Evolutionary conservation across 768 basidiomycete species (phyloP), one percentile per base, ranked within the genome.

Genomic region (Termitomyces sp.): DNA sequence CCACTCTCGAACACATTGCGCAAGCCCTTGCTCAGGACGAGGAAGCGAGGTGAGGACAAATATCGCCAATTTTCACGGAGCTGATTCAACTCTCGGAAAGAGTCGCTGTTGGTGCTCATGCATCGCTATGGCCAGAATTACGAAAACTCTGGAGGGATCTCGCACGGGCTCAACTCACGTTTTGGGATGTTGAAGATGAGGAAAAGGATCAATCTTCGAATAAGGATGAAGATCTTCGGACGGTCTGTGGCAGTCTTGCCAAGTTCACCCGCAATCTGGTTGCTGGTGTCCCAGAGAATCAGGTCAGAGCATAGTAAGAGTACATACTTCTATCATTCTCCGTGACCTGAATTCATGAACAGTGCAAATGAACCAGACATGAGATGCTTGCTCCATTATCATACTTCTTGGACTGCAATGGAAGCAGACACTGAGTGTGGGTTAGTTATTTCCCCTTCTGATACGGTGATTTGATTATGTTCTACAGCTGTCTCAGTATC

Each of bases 251-350:
- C n/a, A 77, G 75, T 64, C 66, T 93, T 22, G 88, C 86, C 8
- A 88, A 84, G 66, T 87, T 95, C 67, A 93, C 91, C 15, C 81
- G 95, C 59, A 95, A 97, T 68, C 72, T 95, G 11, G 85, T 91
- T 36, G 92, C 92, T 11, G 90, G 86, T 6, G 80, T 86, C 16
- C 78, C 83, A 8, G 68, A 69, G n/a, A 92, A 93, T 72, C 95
- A 97, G 68, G 66, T 70, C 42, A 75, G 73, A 58, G 87, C 89
- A 27, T 88, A 84, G 94, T 95, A 65, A 77, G 92, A 20, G 33
- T 27, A 44, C 53, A 31, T 11, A 16, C 45, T 30, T 42, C 1
- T 31, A 22, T 56, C 30, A 51, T 22, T 24, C 11, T 51, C 4
- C 56, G 41, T 39, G 58, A 44, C 20, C 37, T 63, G 46, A 58